Conservation (phyloP, 164 flowering plant species). For the Piper longum region DNA sequence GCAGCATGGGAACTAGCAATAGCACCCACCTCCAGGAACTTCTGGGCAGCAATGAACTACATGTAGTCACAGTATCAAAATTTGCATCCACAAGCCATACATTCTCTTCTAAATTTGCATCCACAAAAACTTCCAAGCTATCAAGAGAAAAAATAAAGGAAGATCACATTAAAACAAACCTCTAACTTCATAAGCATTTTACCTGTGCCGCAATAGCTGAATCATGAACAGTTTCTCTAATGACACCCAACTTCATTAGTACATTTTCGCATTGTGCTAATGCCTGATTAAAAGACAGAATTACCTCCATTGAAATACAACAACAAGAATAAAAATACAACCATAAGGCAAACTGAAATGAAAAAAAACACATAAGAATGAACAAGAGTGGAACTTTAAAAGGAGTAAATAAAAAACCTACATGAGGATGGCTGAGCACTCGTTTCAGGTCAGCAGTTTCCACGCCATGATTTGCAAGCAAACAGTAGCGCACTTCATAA, state of each 20-base stretch:
- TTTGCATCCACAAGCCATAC: not conserved
- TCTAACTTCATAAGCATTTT: not conserved
- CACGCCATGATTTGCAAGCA: constrained; percentile 75
- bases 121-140: not conserved
- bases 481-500: constrained; percentile 67
- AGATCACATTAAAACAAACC: not conserved
- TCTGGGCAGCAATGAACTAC: constrained; percentile 58
- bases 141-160: not conserved
- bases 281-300: constrained; percentile 32
- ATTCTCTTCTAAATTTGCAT: not conserved
- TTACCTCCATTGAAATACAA: not conserved
- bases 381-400: not conserved
- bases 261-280: constrained; percentile 95
- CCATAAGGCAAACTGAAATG: not conserved
- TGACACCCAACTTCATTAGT: constrained; percentile 65
- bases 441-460: constrained; percentile 50
- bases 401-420: constrained; percentile 9
- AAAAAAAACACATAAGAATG: not conserved
- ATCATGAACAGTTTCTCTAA: constrained; percentile 86
- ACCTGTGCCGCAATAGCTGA: constrained; percentile 98
- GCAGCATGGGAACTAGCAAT: constrained; percentile 85
- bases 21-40: constrained; percentile 68
- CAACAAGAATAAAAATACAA: not conserved
- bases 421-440: constrained; percentile 97
- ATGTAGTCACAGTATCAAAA: too few relatives aligned